Evolutionary conservation across 805 yeast genomes (phyloP).

Genomic region (Starmerella scarabaei): DNA sequence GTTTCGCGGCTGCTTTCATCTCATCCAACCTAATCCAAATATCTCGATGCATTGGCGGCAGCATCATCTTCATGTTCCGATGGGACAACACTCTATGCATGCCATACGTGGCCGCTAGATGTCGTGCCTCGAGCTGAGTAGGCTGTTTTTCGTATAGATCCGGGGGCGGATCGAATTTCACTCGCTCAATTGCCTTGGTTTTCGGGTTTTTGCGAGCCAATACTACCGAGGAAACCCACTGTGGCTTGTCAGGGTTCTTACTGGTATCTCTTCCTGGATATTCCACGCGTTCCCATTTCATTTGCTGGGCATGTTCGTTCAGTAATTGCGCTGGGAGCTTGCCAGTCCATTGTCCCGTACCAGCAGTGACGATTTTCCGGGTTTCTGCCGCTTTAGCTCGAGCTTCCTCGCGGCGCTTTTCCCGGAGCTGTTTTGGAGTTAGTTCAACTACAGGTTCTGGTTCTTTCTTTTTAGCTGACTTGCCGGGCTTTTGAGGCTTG

Average conservation of each 20-base stretch:
- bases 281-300: constrained; percentile 77
- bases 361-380: constrained; percentile 37
- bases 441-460: constrained; percentile 16
- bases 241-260: constrained; percentile 29
- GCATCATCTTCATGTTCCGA: constrained; percentile 73
- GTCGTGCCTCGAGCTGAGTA: constrained; percentile 81
- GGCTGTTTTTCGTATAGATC: constrained; percentile 51
- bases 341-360: constrained; percentile 83
- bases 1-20: constrained; percentile 34
- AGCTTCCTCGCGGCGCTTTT: constrained; percentile 28
- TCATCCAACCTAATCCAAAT: constrained; percentile 66
- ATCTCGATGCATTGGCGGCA: constrained; percentile 69
- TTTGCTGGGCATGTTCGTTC: constrained; percentile 76
- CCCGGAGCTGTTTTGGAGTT: constrained; percentile 26
- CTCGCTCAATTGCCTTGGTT: constrained; percentile 49
- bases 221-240: constrained; percentile 52
- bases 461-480: constrained; percentile 9
- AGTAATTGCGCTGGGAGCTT: constrained; percentile 77
- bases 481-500: constrained; percentile 18
- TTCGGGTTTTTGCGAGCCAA: constrained; percentile 70
- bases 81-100: constrained; percentile 65
- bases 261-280: constrained; percentile 40
- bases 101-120: constrained; percentile 79
- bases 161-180: constrained; percentile 41
- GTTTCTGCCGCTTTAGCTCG: constrained; percentile 23